Base-by-base conservation (phyloP, 2,329 filamentous ascomycete genomes). In the Ophiocordyceps australis region DNA sequence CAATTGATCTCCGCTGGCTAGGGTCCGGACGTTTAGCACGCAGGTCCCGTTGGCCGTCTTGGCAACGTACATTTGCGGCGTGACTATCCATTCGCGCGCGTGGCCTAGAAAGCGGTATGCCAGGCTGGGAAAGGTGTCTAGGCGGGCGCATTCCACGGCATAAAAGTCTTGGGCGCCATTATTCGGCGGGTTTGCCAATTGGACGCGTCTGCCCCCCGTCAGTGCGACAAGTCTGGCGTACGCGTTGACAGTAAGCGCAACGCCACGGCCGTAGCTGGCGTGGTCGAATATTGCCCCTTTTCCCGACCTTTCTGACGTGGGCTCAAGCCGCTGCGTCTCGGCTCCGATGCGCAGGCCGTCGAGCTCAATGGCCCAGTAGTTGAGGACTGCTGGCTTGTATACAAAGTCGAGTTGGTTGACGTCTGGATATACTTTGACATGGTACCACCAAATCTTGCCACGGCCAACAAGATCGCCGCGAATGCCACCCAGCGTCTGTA, bases 381-480 rank as follows among this genome's bases (percentile, higher is more conserved):
- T 37, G 27, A 29, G 30, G n/a, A 37, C 5, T 15, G 28, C 23
- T 2, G 35, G 35, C 18, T 28, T 23, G 21, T 37, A 37, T 12
- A 28, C 19, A 27, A 35, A 37, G 24, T 25, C 28, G 21, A 35
- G 20, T 5, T 28, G 21, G 35, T 37, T 37, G 26, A 37, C 31
- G 20, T 32, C 33, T 12, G 30, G 30, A 27, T 28, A 37, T 12
- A 30, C 12, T 18, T 29, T 20, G 16, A 33, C 30, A 10, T 41
- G 37, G 15, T 41, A 33, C 40, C 46, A 50, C 35, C 45, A 49
- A 14, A 28, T 30, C 26, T 34, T 37, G 7, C 40, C 38, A 27
- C 44, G 40, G 7, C 39, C 36, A 9, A 44, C 29, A n/a, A 37
- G 27, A 20, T 31, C 32, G 13, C 22, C 16, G 17, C 28, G 30